Evolutionary conservation across 2,329 filamentous ascomycete species (phyloP), one percentile per base, ranked within the genome.

Genomic region (Mollisia scopiformis): DNA sequence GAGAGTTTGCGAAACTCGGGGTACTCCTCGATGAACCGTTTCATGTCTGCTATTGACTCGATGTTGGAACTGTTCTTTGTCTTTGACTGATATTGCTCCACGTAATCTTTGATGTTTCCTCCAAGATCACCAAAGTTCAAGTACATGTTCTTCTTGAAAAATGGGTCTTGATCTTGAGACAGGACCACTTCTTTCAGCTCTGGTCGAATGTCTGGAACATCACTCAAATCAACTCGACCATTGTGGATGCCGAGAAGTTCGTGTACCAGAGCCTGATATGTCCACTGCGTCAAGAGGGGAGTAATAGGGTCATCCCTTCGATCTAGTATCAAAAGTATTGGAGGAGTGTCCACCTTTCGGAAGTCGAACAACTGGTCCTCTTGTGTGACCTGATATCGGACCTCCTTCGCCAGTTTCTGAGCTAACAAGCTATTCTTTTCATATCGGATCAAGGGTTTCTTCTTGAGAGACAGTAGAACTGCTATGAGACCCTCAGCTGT

Each of bases 191-290:
- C 95, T 72, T 90, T 93, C 57, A 97, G 81, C 74, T 97, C 94
- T 1, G 92, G 90, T 16, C 91, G 84, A 58, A 96, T 86, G 57
- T 96, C 93, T 13, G 91, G 91, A 0, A 97, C 88, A 58, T 91
- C 85, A 64, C 89, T 90, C 33, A 99, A 81, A 72, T 97, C 90
- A 0, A 99, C 95, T 54, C 94, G 86, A n/a, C 95, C 95, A 74
- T 98, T 98, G 61, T 91, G 86, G 67, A 99, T 97, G 5, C 95
- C 95, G 13, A 99, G 82, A 1, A 98, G 79, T 72, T 99, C 95
- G 74, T 99, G 95, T 0, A 99, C 95, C 93, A 99, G 99, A n/a
- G 95, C 95, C 77, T 99, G 95, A 72, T 99, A 99, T 27, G 95
- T 99, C 95, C 95, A 99, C 74, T 99, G 95, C 2, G 93, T 97